A percentile compares a stretch with the other conserved stretches of the same genome.
Conservation (phyloP, 2,329 filamentous ascomycete genomes). For the Elsinoe fawcettii region DNA sequence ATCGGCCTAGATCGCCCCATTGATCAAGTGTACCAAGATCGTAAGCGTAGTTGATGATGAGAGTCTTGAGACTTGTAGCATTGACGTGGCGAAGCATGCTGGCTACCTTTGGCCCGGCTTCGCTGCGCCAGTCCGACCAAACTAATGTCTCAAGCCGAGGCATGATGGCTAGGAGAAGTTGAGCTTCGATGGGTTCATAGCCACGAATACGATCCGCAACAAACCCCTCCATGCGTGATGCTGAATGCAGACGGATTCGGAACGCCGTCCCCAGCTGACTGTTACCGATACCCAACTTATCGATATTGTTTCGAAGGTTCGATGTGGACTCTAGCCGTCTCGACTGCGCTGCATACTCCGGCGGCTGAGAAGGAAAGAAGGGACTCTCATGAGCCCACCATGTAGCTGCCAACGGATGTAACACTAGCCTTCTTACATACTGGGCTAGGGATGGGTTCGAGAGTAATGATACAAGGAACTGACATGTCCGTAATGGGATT, state of each 20-base stretch:
- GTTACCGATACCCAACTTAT: background rate
- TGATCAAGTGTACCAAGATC: constrained; percentile 1
- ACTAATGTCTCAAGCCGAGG: background rate
- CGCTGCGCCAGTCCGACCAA: constrained; percentile 4
- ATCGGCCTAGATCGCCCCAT: background rate
- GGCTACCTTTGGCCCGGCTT: constrained; percentile 5
- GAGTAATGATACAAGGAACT: background rate
- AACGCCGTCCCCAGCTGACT: constrained; percentile 1
- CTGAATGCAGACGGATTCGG: background rate
- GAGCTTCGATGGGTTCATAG: constrained; percentile 6
- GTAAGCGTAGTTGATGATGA: background rate
- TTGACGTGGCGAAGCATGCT: background rate
- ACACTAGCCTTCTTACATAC: background rate
- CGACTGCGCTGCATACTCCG: background rate
- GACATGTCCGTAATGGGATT: background rate
- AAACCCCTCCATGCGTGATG: background rate
- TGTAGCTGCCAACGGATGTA: background rate
- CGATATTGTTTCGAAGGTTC: background rate
- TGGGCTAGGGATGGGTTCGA: background rate
- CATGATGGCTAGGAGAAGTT: background rate
- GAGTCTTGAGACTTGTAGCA: background rate
- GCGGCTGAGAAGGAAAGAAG: constrained; percentile 3
- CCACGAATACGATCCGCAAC: constrained; percentile 2
- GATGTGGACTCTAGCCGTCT: background rate
- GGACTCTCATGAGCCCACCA: constrained; percentile 8